phyloP scores from a whole-genome alignment of 2,329 filamentous ascomycete genomes.

The Xylariaceae sp. region DNA sequence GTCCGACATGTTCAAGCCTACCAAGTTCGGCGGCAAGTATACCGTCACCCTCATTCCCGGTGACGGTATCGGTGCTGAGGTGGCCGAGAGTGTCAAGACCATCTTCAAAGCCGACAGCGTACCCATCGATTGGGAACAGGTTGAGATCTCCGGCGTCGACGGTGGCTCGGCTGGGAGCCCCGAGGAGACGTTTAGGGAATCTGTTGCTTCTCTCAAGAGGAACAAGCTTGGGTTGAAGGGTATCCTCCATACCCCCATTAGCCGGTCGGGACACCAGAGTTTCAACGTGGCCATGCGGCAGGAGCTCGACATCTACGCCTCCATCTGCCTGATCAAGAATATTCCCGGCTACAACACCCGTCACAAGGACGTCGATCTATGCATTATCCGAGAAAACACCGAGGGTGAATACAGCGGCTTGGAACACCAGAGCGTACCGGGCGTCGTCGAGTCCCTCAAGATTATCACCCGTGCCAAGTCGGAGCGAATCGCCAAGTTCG shows the following conservation, averaged over 20 bases:
- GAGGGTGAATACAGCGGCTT: conserved; percentile 99
- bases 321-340: conserved; percentile 98
- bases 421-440: conserved; percentile 95
- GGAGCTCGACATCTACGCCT: conserved; percentile 99
- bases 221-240: conserved; percentile 99
- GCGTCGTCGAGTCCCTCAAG: conserved; percentile 98
- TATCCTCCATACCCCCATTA: conserved; percentile 96
- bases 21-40: conserved; percentile 99
- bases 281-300: conserved; percentile 99
- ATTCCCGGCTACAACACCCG: conserved; percentile 97
- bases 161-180: conserved; percentile 78
- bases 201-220: conserved; percentile 90
- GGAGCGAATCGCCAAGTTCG: conserved; percentile 98
- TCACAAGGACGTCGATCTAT: conserved; percentile 95
- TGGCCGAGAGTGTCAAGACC: conserved; percentile 97
- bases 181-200: conserved; percentile 94
- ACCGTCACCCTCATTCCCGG: conserved; percentile 97
- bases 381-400: conserved; percentile 99
- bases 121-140: conserved; percentile 97
- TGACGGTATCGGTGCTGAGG: conserved; percentile 97
- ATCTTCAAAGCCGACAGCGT: conserved; percentile 99
- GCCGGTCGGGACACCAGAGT: conserved; percentile 94
- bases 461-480: conserved; percentile 99
- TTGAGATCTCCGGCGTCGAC: conserved; percentile 91
- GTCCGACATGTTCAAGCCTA: conserved; percentile 97